Evolutionary conservation across 2,329 filamentous ascomycete species (phyloP).

Genomic region (Ophiosphaerella herpotricha): DNA sequence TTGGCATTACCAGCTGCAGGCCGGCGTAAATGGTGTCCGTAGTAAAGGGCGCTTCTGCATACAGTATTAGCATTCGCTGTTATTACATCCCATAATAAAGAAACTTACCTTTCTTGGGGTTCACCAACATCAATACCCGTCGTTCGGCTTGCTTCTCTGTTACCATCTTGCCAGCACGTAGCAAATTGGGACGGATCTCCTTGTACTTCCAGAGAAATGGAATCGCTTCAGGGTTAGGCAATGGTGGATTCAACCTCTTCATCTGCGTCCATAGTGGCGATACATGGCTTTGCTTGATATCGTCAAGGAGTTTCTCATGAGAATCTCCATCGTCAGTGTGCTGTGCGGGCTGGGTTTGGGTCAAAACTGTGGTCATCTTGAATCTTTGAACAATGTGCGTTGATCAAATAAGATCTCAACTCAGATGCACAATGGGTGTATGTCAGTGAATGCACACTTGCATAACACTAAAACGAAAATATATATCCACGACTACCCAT

Average conservation of each 20-base stretch:
- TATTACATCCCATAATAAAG: neutral
- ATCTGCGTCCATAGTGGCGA: slow-evolving; percentile 57
- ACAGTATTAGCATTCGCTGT: neutral
- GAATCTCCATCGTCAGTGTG: too few species aligned
- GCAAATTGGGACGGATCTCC: slow-evolving; percentile 40
- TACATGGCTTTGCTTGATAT: neutral
- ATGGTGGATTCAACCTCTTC: slow-evolving; percentile 53
- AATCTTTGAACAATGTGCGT: too few species aligned
- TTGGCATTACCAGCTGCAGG: slow-evolving; percentile 61
- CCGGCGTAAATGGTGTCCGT: slow-evolving; percentile 64
- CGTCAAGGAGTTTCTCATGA: neutral
- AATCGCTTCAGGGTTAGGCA: slow-evolving; percentile 51
- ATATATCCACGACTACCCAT: too few species aligned
- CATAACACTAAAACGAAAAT: too few species aligned
- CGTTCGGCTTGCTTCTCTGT: slow-evolving; percentile 47
- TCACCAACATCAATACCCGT: slow-evolving; percentile 50
- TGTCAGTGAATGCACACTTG: too few species aligned
- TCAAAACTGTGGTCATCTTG: too few species aligned
- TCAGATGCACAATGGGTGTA: too few species aligned
- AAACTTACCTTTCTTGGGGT: slow-evolving; percentile 39
- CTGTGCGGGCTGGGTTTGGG: too few species aligned
- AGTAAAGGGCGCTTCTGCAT: slow-evolving; percentile 57
- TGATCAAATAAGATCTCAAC: too few species aligned
- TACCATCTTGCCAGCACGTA: slow-evolving; percentile 44
- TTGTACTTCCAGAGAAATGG: slow-evolving; percentile 49